Conservation (phyloP, 129 eudicot genomes). For the Dittrichia graveolens region DNA sequence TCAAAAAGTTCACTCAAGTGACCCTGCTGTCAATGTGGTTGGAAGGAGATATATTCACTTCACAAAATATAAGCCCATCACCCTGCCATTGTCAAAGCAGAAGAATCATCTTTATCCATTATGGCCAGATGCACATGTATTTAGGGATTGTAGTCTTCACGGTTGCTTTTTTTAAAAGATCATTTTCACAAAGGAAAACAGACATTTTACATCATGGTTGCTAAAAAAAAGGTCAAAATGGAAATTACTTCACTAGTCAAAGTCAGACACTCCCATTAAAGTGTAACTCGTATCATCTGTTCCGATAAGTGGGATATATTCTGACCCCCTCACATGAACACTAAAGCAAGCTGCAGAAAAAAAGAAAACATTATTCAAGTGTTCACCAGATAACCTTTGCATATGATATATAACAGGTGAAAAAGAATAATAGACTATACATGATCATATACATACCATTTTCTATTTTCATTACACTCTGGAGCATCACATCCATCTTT, state of each 20-base stretch:
- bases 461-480: constrained; percentile 94
- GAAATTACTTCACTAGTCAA: constrained; percentile 41
- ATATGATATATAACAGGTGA: too few species aligned
- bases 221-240: not conserved
- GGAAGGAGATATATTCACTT: too few species aligned
- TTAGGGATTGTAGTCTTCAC: too few species aligned
- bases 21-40: not conserved
- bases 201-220: not conserved
- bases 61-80: too few species aligned
- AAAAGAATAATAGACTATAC: not conserved
- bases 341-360: constrained; percentile 83
- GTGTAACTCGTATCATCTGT: constrained; percentile 52
- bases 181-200: too few species aligned
- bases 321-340: constrained; percentile 96
- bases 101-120: too few species aligned
- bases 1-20: not conserved
- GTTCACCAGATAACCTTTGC: not conserved
- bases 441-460: constrained; percentile 57
- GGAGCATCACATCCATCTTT: constrained; percentile 96
- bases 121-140: too few species aligned
- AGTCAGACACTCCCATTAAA: constrained; percentile 50
- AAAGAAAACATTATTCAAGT: not conserved
- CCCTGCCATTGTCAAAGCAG: too few species aligned
- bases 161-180: too few species aligned
- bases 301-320: constrained; percentile 80